Evolutionary conservation across 2,329 filamentous ascomycete species (phyloP), one percentile per base, ranked within the genome.

Genomic region (Xylariales sp.): DNA sequence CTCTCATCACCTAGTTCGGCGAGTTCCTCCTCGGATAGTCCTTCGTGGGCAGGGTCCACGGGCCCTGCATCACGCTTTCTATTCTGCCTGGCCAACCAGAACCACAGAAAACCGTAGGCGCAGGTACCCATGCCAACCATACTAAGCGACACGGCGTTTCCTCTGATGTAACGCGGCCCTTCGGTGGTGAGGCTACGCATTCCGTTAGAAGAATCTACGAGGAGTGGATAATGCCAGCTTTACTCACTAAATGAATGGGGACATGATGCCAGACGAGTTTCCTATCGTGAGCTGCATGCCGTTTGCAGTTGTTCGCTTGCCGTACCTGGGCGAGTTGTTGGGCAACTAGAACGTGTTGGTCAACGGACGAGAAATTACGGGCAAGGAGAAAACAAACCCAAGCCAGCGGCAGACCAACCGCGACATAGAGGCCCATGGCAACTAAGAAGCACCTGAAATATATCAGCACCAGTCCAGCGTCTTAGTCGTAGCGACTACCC

Each of bases 201-300:
- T 7, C 9, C 22, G 32, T 42, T 10, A n/a, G 39, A 32, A 44
- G 12, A 31, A 3, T 6, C 6, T 38, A n/a, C 10, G 18, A 9
- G 14, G 7, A 27, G 6, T 12, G 15, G 19, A 10, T 16, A 8
- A 4, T 8, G 34, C 31, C 24, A 36, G 34, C 38, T 41, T 44
- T 5, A 54, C 60, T 44, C 47, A 63, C 60, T 74, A 75, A 40
- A 85, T 78, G 51, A 87, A 88, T 0, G 82, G 78, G 3, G 82
- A 75, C 80, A 88, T 83, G 48, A 89, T 83, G 3, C 86, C 86
- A 9, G 80, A 75, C 12, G 72, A 69, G 48, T 89, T 89, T 3
- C 84, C 84, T 39, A 82, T 73, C 0, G 78, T 86, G 25, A 88
- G 66, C 57, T 88, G 84, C 56, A 88, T 57, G 0, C 82, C 85